A percentile compares a stretch with the other conserved stretches of the same genome.
Conservation (phyloP, 2,329 filamentous ascomycete genomes). For the Pyricularia sp. region DNA sequence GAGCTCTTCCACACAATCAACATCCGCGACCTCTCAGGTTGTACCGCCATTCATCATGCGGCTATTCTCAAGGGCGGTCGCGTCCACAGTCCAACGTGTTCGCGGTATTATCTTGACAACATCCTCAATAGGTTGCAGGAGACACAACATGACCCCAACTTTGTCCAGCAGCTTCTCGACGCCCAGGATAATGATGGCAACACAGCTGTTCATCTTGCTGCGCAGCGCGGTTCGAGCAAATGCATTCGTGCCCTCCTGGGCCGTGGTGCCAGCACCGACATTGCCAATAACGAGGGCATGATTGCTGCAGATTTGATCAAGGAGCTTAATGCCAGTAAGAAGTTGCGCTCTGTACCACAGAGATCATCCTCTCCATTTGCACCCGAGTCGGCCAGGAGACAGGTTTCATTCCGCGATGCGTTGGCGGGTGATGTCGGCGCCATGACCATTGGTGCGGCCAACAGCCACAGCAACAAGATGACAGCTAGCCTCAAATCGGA, state of each 20-base stretch:
- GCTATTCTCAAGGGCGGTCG: constrained; percentile 76
- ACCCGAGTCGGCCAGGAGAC: constrained; percentile 42
- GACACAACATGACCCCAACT: constrained; percentile 52
- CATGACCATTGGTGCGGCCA: not conserved
- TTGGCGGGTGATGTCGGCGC: constrained; percentile 11
- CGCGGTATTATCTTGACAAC: constrained; percentile 85
- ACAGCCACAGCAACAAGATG: constrained; percentile 19
- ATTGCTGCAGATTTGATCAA: constrained; percentile 77
- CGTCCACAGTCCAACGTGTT: constrained; percentile 71
- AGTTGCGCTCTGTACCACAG: constrained; percentile 52
- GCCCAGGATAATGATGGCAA: constrained; percentile 77
- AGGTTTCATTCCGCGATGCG: constrained; percentile 38
- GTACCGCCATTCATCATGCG: constrained; percentile 89
- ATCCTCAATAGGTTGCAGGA: constrained; percentile 80
- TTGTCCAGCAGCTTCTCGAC: constrained; percentile 69
- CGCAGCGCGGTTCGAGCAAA: constrained; percentile 76
- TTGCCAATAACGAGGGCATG: constrained; percentile 69
- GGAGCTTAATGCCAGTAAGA: constrained; percentile 54
- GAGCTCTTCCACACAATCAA: constrained; percentile 74
- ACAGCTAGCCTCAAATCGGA: constrained; percentile 40
- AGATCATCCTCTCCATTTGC: constrained; percentile 65
- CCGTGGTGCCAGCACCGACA: constrained; percentile 70
- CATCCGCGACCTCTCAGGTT: constrained; percentile 64
- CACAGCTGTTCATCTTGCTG: constrained; percentile 64
- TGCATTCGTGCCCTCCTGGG: constrained; percentile 70